Evolutionary conservation across 805 yeast species (phyloP), one percentile per base, ranked within the genome.

Genomic region (Pichia cabralensis): DNA sequence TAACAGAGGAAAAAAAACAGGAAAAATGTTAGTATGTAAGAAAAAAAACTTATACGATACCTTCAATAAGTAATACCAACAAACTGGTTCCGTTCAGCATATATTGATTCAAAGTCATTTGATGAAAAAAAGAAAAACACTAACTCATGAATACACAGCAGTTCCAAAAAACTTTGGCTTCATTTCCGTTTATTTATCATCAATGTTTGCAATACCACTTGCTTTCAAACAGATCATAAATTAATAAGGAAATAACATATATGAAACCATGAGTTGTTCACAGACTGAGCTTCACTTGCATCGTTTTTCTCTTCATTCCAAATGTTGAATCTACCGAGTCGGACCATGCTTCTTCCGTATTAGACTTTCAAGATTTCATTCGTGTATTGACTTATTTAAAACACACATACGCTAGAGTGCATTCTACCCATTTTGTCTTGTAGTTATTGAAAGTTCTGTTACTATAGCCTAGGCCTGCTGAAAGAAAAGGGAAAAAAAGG

Each of bases 351-450:
- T 47, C 46, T 55, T 36, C 43, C 40, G 42, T 46, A 45, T 45
- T 43, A 39, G 34, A 39, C 36, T 26, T 23, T 32, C 34, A 42
- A 25, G 29, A 8, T 18, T 8, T 17, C 45, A 42, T 28, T 38
- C 28, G 9, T 40, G 32, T 22, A 22, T 22, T 31, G 10, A 26
- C 35, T 24, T 7, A 18, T 12, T 22, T 18, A 43, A 40, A 41
- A 26, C 39, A 38, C 67, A 81, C 94, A 75, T 81, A 82, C 94
- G 68, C 82, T 72, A 73, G 95, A 82, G 85, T 89, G 97, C 88
- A 89, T 79, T 76, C 98, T 95, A 88, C 95, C 98, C 98, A 89
- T 89, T 67, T 74, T 82, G 77, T 69, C 31, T 33, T 38, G 40
- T 28, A 22, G 27, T 33, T 25, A 30, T 17, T 30, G 21, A 24